Base-by-base conservation (phyloP, 805 yeast genomes). In the Brettanomyces nanus region DNA sequence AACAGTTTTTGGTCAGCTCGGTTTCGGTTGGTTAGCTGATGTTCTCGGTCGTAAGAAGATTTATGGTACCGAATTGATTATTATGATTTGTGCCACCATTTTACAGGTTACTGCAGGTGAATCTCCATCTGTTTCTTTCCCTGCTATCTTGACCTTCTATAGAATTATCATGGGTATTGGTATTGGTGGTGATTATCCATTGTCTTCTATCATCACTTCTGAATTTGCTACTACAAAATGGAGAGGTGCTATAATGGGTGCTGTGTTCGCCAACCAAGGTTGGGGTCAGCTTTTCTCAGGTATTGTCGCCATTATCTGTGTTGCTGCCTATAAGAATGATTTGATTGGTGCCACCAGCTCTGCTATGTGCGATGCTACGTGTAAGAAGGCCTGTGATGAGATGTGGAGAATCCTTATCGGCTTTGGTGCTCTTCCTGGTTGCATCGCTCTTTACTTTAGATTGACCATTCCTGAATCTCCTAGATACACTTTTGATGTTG, bases 211-310 rank as follows among this genome's bases (percentile, higher is more conserved):
- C 60, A 86, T 86, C 48, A 81, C 95, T 7, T 80, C 95, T 41
- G 96, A 86, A 69, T 86, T 86, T 55, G 74, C 95, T 20, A 85
- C 95, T 42, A 86, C 95, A 48, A 85, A 83, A 63, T 86, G 95
- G 95, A 84, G 96, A 78, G 96, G 96, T 73, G 95, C 95, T 47
- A 85, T 85, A 52, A 86, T 86, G 95, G 87, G 85, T 57, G 95
- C 95, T 21, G 95, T 86, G 40, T 89, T 89, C 63, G 90, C 96
- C 41, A 87, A 87, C 70, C 97, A 89, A 68, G 97, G 96, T 64
- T 77, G 92, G 79, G 97, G 97, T 62, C 96, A 89, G 69, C 73
- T 87, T 44, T 56, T 78, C 15, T 95, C 86, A 43, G 95, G 90
- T 75, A 69, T 86, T 47, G 84, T 86, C 51, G 85, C 95, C 40